Base-by-base conservation (phyloP, 106 monocot species). In the Allium sativum region DNA sequence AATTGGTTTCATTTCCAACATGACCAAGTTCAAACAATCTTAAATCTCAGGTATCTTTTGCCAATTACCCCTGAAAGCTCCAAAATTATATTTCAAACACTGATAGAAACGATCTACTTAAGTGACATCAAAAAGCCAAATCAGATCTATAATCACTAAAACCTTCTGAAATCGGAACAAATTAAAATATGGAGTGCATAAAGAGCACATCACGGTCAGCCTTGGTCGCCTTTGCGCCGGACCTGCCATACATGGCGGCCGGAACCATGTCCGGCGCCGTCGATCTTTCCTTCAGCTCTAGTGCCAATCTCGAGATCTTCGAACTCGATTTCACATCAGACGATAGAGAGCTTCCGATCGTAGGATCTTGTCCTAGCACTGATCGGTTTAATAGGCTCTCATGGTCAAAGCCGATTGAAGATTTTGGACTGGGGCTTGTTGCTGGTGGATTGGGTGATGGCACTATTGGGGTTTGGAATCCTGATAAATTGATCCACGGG, bases 181-280 rank as follows among this genome's bases (percentile, higher is more conserved):
- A 31, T 31, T 31, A 31, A 31, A 31, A 31, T 31, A 84, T 84
- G 86, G 87, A 90, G 57, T 98, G 87, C 84, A 84, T 98, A 66
- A 98, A 98, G 91, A 98, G 96, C 82, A 88, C 91, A 53, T 65
- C 84, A 45, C 65, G 96, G 73, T 87, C 91, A 84, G 96, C 91
- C 19, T 76, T 98, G 22, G 91, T 67, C 43, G 79, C 96, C 65
- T 82, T 98, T 67, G 79, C 91, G 20, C 96, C 96, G 7, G 91
- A 98, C 10, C 72, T 80, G 53, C 88, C 91, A 0, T 98, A 88
- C 78, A 68, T 98, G 20, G 96, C 82, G n/a, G 82, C 88, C 12
- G 91, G 96, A 42, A 98, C 96, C 19, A 80, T 98, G 84, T 84
- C 84, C 48, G 96, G 96, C 43, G 96, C 96, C 8, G 87, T 98